A percentile compares a stretch with the other conserved stretches of the same genome.
Evolutionary conservation across 768 basidiomycete species (phyloP).

Genomic region (Psilocybe tampanensis): DNA sequence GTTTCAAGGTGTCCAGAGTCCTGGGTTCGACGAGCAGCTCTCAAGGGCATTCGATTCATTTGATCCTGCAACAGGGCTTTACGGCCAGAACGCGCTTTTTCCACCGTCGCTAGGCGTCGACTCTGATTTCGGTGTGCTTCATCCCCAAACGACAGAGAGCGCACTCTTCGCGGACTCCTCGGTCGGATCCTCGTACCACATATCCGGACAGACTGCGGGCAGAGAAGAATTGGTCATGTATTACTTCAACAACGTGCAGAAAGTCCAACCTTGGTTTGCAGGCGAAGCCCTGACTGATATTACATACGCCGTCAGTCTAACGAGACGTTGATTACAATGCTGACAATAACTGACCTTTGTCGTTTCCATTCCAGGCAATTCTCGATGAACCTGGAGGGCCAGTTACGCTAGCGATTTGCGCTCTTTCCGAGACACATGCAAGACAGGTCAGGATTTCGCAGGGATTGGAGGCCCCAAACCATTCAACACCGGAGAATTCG

Average conservation of each 20-base stretch:
- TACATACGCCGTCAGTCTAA: conserved; percentile 60
- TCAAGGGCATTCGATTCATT: conserved; percentile 23
- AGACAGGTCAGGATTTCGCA: conserved; percentile 62
- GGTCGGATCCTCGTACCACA: conserved; percentile 16
- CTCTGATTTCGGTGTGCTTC: conserved; percentile 22
- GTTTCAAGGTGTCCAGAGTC: conserved; percentile 38
- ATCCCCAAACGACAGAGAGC: conserved; percentile 9
- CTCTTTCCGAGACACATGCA: conserved; percentile 71
- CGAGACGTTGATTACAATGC: background rate
- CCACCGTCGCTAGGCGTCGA: conserved; percentile 5
- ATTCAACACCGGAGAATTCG: conserved; percentile 52
- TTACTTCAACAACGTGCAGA: conserved; percentile 74
- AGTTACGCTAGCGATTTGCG: conserved; percentile 72
- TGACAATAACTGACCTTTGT: background rate
- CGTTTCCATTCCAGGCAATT: conserved; percentile 45
- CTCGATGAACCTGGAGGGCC: conserved; percentile 69
- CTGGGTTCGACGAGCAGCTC: conserved; percentile 36
- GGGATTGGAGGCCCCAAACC: conserved; percentile 58
- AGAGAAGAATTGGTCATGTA: conserved; percentile 67
- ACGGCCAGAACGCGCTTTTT: conserved; percentile 28
- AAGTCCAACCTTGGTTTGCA: conserved; percentile 66
- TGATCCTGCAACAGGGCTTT: conserved; percentile 29
- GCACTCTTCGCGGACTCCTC: conserved; percentile 7
- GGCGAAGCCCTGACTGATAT: conserved; percentile 62
- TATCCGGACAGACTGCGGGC: conserved; percentile 40